Evolutionary conservation across 345 rosid species (phyloP), one percentile per base, ranked within the genome.

Genomic region (Euclidium syriacum): DNA sequence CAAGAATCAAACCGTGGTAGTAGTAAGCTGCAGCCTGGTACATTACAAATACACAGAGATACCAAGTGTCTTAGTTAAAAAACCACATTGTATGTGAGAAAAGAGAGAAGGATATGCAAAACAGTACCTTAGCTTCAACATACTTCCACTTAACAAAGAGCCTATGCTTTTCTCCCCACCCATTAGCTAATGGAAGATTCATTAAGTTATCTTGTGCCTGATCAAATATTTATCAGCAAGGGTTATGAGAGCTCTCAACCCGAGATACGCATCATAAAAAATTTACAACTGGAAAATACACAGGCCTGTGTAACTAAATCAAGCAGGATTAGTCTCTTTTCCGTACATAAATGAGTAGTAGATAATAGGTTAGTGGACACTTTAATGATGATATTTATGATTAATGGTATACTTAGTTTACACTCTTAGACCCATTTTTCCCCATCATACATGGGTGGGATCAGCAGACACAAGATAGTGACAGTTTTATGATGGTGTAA

Each of bases 1-100:
- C 97, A 65, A 95, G 94, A 64, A 95, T 87, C 79, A 95, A 68
- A 59, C 99, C 99, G 41, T 95, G 99, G 74, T 95, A 95, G 73
- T 90, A 95, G 79, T 95, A 95, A 51, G 99, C 99, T 42, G 91
- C 99, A 65, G 95, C 95, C 99, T 67, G 52, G 23, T 8, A n/a
- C n/a, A 58, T 48, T 22, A 30, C 7, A 41, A 30, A 67, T n/a
- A 22, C 49, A 42, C 41, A 68, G 19, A 52, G 26, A 60, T 25
- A 51, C 52, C 36, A 16, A 67, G 20, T 49, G 15, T 49, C 52
- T 67, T 22, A 49, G 58, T 22, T 25, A 29, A 26, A 40, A 41
- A n/a, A n/a, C n/a, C n/a, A n/a, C 63, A 41, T 1, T 57, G 25
- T n/a, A 57, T 57, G 17, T 16, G 41, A 57, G 11, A 57, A 14